Evolutionary conservation across 345 rosid species (phyloP), one percentile per base, ranked within the genome.

Genomic region (Salix viminalis): DNA sequence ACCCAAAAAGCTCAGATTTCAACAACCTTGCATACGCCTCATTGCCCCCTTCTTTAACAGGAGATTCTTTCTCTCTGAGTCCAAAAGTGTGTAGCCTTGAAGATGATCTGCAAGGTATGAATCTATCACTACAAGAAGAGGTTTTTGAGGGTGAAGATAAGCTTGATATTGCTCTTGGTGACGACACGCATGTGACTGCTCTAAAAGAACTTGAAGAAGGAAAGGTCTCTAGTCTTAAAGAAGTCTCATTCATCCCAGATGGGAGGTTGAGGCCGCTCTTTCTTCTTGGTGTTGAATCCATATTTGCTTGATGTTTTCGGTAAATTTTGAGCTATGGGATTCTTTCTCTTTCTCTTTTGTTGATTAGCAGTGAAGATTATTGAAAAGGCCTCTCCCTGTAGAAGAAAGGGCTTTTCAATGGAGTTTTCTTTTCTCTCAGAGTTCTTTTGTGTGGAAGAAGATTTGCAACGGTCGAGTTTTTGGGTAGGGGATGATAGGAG

Each of bases 61-160:
- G 98, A 1, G 97, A 83, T 23, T 76, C 91, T 80, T 87, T 93
- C 12, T 96, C 99, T 7, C 80, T 79, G 2, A 96, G 89, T 84
- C 96, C 98, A 68, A 91, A 96, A 21, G 97, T 86, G 84, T 93
- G 92, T 37, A 96, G 88, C 75, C 99, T 86, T 2, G 99, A 96
- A 2, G 98, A 88, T 28, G 99, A 96, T 92, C 98, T 87, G 82
- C 99, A 93, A 0, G 98, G 99, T 68, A 93, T 96, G 86, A 96
- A 96, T 83, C 98, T 81, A 71, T 96, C 99, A 75, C 99, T 91
- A 76, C 97, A 91, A 44, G 87, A 79, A 0, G 97, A 82, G 24
- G 87, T 70, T 54, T 92, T 92, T 0, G 97, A 91, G 0, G 97
- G 99, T 1, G 98, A 96, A 12, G 94, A 88, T 4, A 92, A 70